Conservation (phyloP, 106 monocot species). For the Iris macrosiphon region DNA sequence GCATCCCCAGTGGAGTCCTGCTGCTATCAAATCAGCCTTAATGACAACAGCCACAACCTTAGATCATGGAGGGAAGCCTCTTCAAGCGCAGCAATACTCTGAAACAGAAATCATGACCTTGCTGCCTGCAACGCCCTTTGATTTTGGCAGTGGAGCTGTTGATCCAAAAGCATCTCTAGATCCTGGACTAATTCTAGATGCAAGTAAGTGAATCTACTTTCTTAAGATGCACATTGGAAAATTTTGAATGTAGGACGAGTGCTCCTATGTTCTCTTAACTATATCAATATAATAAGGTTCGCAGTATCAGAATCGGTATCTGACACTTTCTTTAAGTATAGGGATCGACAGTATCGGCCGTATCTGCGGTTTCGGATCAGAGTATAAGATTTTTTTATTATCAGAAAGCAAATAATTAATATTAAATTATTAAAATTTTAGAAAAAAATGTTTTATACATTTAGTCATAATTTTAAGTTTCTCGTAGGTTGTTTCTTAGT, state of each 20-base stretch:
- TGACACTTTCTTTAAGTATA: too few species aligned
- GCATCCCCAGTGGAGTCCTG: conserved; percentile 77
- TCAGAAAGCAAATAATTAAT: too few species aligned
- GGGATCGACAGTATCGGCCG: too few species aligned
- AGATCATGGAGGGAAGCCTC: conserved; percentile 55
- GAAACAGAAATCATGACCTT: conserved; percentile 47
- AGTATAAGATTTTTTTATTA: too few species aligned
- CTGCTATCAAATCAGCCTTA: conserved; percentile 90
- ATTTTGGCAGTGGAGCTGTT: conserved; percentile 92
- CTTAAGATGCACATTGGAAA: not conserved
- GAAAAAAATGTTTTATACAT: too few species aligned
- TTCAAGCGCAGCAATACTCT: conserved; percentile 79
- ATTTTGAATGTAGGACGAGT: not conserved
- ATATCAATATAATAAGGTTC: too few species aligned
- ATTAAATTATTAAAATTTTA: too few species aligned
- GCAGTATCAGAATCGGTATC: too few species aligned
- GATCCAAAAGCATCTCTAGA: conserved; percentile 81
- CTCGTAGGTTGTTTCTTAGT: too few species aligned
- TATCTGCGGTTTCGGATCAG: too few species aligned
- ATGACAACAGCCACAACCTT: conserved; percentile 86
- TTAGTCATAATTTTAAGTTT: too few species aligned
- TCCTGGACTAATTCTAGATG: conserved; percentile 90
- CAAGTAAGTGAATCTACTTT: conserved; percentile 44
- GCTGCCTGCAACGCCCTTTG: conserved; percentile 75
- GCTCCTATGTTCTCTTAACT: not conserved